These are phyloP conservation scores for Podospora tetraspora DNA, from an alignment of 495 filamentous ascomycete genomes.

Conservation along the genomic window DNA sequence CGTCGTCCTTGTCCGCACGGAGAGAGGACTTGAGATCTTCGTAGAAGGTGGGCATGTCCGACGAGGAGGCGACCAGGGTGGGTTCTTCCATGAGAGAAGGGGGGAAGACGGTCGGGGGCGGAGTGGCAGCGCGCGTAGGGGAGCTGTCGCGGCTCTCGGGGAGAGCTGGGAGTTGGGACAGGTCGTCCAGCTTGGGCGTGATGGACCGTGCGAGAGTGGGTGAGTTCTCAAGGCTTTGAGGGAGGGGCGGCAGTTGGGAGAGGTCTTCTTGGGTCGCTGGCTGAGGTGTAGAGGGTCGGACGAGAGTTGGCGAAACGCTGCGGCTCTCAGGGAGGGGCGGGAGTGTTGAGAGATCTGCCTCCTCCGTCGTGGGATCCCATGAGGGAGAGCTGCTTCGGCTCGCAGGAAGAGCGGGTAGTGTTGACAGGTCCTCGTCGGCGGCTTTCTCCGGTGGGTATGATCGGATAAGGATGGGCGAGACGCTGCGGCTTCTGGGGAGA, in stretches of 20 bases:
- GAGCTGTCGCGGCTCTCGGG: conserved; percentile 9
- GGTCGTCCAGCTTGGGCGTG: not conserved
- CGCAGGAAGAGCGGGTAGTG: not conserved
- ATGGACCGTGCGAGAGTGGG: not conserved
- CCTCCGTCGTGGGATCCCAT: not conserved
- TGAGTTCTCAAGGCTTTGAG: conserved; percentile 14
- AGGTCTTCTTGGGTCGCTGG: not conserved
- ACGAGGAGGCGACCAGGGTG: conserved; percentile 10
- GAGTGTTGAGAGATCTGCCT: not conserved
- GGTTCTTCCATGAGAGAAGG: conserved; percentile 8
- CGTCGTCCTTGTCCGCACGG: conserved; percentile 7
- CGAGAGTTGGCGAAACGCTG: not conserved
- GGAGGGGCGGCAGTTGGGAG: conserved; percentile 9
- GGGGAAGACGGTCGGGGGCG: not conserved
- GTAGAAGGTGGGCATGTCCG: conserved; percentile 2
- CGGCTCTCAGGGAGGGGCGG: conserved; percentile 11
- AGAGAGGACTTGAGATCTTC: conserved; percentile 11
- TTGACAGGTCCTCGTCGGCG: not conserved
- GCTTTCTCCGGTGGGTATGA: not conserved
- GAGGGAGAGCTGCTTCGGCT: conserved; percentile 10
- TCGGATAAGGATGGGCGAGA: conserved; percentile 6
- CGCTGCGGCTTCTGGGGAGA: conserved; percentile 14
- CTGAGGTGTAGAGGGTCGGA: not conserved
- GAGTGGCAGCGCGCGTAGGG: not conserved
- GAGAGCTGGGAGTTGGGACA: conserved; percentile 2